Evolutionary conservation across 73 alveolate species (phyloP), one percentile per base, ranked within the genome.

Genomic region (Paraurostyla sp.): DNA sequence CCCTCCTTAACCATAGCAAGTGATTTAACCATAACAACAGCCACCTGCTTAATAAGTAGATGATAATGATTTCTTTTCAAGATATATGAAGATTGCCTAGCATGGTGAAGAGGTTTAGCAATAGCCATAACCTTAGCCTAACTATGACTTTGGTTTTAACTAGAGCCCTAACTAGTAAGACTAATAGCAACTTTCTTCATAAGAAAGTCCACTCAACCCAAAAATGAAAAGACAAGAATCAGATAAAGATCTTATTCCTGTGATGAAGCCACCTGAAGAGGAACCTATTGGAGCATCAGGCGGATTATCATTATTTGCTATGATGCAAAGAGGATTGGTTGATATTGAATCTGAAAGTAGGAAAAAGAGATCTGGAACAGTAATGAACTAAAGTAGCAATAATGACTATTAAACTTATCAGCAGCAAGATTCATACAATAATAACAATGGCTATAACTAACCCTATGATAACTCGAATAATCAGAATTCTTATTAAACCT

Each of bases 301-400:
- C 54, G 38, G 42, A 2, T 0, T 48, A 18, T 73, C 87, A 7
- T 35, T 73, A 23, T 73, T 73, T 30, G 46, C 23, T 18, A 2
- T 73, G 49, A 38, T 43, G 23, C 35, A 73, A 25, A 71, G 46
- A 45, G 87, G 87, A 6, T 25, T 43, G n/a, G 2, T 43, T 27
- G 87, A 73, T 50, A 30, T 73, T 0, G 87, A 73, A 48, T 27
- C 43, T 15, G 87, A 73, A 40, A 23, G 38, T 1, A 45, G 87
- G 46, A 50, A 73, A 50, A 73, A 73, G 9, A 73, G 56, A 46
- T 15, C 13, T 15, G 18, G 58, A 46, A 46, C 22, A 20, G 18
- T 13, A 20, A 46, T 20, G 58, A 13, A 20, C 22, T 20, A 13
- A 46, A 46, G 58, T 20, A 15, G 58, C n/a, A 20, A 13, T 46